These are phyloP conservation scores for Fraxinus sp. DNA, from an alignment of 305 asterid species.

Conservation along the genomic window DNA sequence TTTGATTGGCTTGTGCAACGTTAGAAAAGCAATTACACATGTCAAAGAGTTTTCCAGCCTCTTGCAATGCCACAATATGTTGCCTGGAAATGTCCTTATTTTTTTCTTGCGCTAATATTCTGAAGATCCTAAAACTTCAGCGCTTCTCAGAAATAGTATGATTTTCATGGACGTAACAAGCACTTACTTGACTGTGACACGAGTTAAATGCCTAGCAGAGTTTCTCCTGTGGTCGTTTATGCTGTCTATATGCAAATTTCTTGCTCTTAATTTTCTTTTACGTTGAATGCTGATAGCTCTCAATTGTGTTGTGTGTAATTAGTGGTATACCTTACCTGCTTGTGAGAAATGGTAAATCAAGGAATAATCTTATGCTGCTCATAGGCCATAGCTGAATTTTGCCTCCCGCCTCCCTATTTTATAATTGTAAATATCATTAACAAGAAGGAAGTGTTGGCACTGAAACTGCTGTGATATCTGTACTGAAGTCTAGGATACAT, in stretches of 20 bases:
- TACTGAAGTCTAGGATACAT: neutral
- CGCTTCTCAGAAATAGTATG: neutral
- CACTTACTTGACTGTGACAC: neutral
- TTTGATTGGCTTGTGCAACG: neutral
- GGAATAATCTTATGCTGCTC: neutral
- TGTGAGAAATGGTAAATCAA: neutral
- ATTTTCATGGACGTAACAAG: neutral
- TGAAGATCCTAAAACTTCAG: neutral
- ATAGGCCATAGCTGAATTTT: neutral
- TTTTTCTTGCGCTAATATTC: neutral
- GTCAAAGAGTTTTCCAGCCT: neutral
- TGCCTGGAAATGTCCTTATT: neutral
- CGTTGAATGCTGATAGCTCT: neutral
- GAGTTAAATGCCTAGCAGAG: neutral
- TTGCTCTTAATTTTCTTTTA: neutral
- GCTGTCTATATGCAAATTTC: neutral
- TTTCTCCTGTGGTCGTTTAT: neutral
- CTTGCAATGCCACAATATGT: neutral
- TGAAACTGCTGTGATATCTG: neutral
- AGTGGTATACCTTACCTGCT: neutral
- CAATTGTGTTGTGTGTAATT: neutral
- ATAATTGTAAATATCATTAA: neutral
- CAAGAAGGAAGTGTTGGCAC: neutral
- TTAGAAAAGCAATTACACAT: neutral
- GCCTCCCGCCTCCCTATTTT: neutral